Evolutionary conservation across 441 rosid genomes (phyloP), one percentile per base, ranked within the genome.

Genomic region (Isatis lusitanica): DNA sequence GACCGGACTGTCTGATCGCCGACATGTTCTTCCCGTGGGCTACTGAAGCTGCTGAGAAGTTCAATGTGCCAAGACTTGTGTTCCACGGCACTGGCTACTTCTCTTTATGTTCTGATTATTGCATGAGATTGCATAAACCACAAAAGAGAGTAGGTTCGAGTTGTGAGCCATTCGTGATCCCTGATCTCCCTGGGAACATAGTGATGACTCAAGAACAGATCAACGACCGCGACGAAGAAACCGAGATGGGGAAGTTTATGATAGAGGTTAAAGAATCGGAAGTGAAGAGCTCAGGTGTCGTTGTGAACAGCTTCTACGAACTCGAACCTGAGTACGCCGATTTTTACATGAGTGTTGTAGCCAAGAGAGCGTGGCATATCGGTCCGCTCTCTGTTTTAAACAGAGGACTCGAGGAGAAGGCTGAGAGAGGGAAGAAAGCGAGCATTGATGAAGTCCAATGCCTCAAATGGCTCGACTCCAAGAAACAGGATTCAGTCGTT

Each of bases 301-400:
- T 87, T 9, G 65, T 87, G 38, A 87, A 87, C 64, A 86, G 88
- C 62, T 87, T 87, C 63, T 79, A 84, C 46, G 89, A 87, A 69
- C 74, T 87, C 4, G 90, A 89, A 51, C 74, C 75, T 5, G 80
- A 42, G 40, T 89, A 83, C 48, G 87, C 73, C 0, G 84, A 87
- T 43, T 66, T 73, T 64, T 82, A 75, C 80, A 81, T 75, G 59
- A 77, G 78, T 3, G 58, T 44, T 40, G 36, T 74, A 17, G 76
- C 76, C 3, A 78, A 68, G 26, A 79, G 67, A 64, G 79, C 87
- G 7, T 83, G 81, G 81, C 39, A 73, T 47, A 79, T 85, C 2
- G 90, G 88, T 31, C 90, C 88, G 0, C 76, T 85, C 50, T 84
- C 85, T 0, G n/a, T 64, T 78, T 1, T 71, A 66, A 80, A 70